These are phyloP conservation scores for Pyricularia grisea DNA, from an alignment of 2,329 filamentous ascomycete genomes.

Conservation along the genomic window DNA sequence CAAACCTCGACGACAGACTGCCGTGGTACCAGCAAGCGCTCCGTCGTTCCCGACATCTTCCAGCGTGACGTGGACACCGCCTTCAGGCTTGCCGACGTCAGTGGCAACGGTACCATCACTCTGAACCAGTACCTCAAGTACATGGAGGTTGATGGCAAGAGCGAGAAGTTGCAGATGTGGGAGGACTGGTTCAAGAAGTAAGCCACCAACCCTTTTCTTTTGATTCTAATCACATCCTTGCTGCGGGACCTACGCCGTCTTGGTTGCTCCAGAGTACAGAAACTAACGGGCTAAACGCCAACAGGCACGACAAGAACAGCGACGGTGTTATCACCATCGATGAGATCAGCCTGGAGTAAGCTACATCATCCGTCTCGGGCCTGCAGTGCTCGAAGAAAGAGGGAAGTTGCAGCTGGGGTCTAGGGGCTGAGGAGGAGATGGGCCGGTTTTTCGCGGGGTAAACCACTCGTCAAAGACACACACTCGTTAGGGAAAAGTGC, in stretches of 20 bases:
- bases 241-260: not conserved
- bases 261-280: no score
- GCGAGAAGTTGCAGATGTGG: not conserved
- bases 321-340: constrained; percentile 5
- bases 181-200: constrained; percentile 6
- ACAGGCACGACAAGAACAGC: constrained; percentile 6
- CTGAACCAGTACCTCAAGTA: constrained; percentile 4
- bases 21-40: constrained; percentile 5
- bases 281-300: not conserved
- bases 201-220: not conserved
- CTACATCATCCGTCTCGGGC: not conserved
- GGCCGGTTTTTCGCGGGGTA: no score
- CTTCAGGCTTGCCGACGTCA: constrained; percentile 3
- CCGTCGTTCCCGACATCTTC: not conserved
- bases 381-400: not conserved
- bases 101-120: constrained; percentile 4
- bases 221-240: no score
- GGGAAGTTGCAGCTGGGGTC: no score
- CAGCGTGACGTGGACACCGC: not conserved
- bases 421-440: no score
- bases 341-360: constrained; percentile 19
- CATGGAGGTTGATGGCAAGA: not conserved
- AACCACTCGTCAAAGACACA: no score
- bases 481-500: no score
- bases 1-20: not conserved